phyloP scores from a whole-genome alignment of 306 rosid species.

The Begonia loranthoides region DNA sequence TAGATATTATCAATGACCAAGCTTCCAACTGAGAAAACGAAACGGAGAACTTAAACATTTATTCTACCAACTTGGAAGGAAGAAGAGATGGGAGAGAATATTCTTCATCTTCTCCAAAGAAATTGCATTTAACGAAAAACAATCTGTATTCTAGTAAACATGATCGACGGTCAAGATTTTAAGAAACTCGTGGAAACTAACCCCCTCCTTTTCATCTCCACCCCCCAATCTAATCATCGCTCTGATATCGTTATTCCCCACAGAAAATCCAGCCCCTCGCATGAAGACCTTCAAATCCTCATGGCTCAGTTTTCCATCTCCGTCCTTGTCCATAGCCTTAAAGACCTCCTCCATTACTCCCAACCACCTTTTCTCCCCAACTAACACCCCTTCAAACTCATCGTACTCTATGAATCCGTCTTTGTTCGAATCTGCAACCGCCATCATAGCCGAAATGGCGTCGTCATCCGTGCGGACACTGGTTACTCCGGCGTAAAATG shows the following conservation, averaged over 20 bases:
- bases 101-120: no score
- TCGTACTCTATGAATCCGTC: slow-evolving; percentile 84
- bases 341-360: slow-evolving; percentile 78
- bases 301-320: slow-evolving; percentile 72
- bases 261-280: slow-evolving; percentile 43
- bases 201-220: slow-evolving; percentile 44
- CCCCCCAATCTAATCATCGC: slow-evolving; percentile 68
- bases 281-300: slow-evolving; percentile 54
- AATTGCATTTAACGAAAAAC: no score
- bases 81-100: no score
- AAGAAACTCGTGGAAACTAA: slow-evolving; percentile 51
- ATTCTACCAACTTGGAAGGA: no score
- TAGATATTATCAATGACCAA: no score
- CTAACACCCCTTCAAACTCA: slow-evolving; percentile 65
- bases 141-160: neutral
- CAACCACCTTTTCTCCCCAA: slow-evolving; percentile 9
- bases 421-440: slow-evolving; percentile 59
- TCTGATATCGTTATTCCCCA: slow-evolving; percentile 44
- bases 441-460: slow-evolving; percentile 51
- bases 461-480: slow-evolving; percentile 33
- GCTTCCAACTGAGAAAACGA: no score
- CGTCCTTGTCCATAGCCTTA: slow-evolving; percentile 77
- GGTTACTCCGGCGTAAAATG: slow-evolving; percentile 33
- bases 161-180: slow-evolving; percentile 50
- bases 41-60: no score